A percentile compares a stretch with the other conserved stretches of the same genome.
Evolutionary conservation across 2,329 filamentous ascomycete genomes (phyloP).

Genomic region (Pseudogymnoascus sp.): DNA sequence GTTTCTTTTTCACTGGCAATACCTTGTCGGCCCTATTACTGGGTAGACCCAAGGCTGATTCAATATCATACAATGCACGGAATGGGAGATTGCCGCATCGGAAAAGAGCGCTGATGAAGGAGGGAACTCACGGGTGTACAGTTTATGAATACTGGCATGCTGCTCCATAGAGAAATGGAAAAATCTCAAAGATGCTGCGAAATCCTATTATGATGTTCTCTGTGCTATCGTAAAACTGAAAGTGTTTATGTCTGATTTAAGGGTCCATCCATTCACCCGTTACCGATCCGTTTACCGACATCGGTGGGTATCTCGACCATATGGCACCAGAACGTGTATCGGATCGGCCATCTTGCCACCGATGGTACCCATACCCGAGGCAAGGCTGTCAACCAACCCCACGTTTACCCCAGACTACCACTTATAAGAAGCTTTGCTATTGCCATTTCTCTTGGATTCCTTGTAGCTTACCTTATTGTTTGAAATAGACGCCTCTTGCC

Average conservation of each 20-base stretch:
- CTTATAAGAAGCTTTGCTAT: background rate
- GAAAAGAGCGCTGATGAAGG: slow-evolving; percentile 24
- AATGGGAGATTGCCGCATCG: slow-evolving; percentile 26
- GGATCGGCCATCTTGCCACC: background rate
- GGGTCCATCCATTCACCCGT: background rate
- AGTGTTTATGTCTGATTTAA: slow-evolving; percentile 7
- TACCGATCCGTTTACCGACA: background rate
- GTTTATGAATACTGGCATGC: slow-evolving; percentile 27
- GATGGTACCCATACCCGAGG: slow-evolving; percentile 8
- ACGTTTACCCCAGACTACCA: background rate
- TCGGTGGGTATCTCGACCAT: background rate
- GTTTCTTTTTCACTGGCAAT: slow-evolving; percentile 26
- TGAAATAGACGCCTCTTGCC: background rate
- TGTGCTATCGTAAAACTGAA: background rate
- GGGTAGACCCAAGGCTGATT: slow-evolving; percentile 27
- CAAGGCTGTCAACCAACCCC: slow-evolving; percentile 1
- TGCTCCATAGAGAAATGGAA: slow-evolving; percentile 28
- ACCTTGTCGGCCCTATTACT: slow-evolving; percentile 27
- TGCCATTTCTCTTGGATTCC: background rate
- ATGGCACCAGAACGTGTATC: background rate
- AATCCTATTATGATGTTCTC: slow-evolving; percentile 16
- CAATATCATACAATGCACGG: slow-evolving; percentile 21
- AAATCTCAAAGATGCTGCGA: slow-evolving; percentile 23
- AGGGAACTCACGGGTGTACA: slow-evolving; percentile 27
- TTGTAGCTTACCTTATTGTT: background rate